Evolutionary conservation across 2,329 filamentous ascomycete genomes (phyloP).

Genomic region (Myriosclerotinia duriaeana): DNA sequence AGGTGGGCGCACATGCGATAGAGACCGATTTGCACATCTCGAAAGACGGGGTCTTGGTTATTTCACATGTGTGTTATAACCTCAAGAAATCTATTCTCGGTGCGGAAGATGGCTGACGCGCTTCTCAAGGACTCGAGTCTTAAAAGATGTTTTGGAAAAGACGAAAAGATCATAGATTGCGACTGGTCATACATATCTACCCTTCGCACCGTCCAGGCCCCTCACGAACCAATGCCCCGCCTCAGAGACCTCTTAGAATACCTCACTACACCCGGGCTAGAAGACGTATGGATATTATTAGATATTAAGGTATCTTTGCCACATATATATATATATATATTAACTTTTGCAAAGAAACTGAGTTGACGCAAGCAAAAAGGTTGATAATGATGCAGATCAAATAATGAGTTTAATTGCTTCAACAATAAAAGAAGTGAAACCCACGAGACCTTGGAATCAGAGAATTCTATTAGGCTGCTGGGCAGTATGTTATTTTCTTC

Average conservation of each 20-base stretch:
- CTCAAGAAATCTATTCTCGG: slow-evolving; percentile 27
- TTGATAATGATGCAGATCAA: slow-evolving; percentile 66
- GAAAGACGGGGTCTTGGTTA: slow-evolving; percentile 77
- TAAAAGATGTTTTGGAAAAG: slow-evolving; percentile 77
- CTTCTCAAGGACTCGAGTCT: slow-evolving; percentile 65
- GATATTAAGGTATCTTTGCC: slow-evolving; percentile 74
- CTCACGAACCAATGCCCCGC: slow-evolving; percentile 70
- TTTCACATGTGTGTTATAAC: slow-evolving; percentile 64
- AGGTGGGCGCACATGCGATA: slow-evolving; percentile 73
- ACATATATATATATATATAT: not conserved
- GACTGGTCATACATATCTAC: slow-evolving; percentile 72
- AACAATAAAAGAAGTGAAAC: slow-evolving; percentile 56
- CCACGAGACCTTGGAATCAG: slow-evolving; percentile 62
- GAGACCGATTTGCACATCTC: slow-evolving; percentile 88
- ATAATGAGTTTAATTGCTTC: slow-evolving; percentile 69
- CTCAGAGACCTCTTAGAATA: slow-evolving; percentile 73
- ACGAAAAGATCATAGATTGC: slow-evolving; percentile 70
- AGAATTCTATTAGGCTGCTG: slow-evolving; percentile 81
- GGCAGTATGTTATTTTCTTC: slow-evolving; percentile 53
- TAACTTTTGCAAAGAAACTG: not conserved
- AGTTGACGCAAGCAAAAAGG: slow-evolving; percentile 44
- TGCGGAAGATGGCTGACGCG: slow-evolving; percentile 13
- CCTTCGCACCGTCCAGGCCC: slow-evolving; percentile 65
- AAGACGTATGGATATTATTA: slow-evolving; percentile 76
- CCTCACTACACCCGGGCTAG: slow-evolving; percentile 61